Conservation (phyloP, 371 early-diverging fungal species). For the Mortierella sp. region DNA sequence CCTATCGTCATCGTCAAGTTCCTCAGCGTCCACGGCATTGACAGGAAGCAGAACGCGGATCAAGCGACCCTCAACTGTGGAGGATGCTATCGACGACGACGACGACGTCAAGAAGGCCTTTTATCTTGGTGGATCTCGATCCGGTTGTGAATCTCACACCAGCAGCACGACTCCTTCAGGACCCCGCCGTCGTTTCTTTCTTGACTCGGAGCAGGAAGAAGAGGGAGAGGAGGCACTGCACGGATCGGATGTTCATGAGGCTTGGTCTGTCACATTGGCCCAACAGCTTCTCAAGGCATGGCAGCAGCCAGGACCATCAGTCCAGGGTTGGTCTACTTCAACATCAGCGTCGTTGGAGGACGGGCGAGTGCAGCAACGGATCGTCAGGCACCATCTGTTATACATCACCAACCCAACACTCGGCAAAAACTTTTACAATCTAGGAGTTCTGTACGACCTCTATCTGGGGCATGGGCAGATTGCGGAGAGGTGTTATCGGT, state of each 20-base stretch:
- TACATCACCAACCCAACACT: slow-evolving; percentile 48
- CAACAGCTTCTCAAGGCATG: slow-evolving; percentile 35
- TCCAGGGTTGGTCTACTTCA: background rate
- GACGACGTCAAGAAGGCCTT: background rate
- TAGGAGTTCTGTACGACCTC: slow-evolving; percentile 46
- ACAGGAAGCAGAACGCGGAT: background rate
- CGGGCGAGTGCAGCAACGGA: slow-evolving; percentile 18
- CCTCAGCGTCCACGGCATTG: background rate
- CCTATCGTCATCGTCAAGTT: background rate
- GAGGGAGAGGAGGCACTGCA: background rate
- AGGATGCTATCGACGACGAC: slow-evolving; percentile 19
- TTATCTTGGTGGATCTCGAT: no score
- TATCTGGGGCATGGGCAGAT: slow-evolving; percentile 19
- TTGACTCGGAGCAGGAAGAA: background rate
- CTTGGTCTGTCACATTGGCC: slow-evolving; percentile 30
- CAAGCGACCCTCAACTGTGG: slow-evolving; percentile 19
- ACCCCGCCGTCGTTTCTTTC: background rate
- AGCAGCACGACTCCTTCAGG: background rate
- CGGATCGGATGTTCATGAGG: slow-evolving; percentile 32
- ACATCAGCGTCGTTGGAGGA: background rate
- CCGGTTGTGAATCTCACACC: background rate
- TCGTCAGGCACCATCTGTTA: slow-evolving; percentile 39
- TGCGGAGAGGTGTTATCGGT: slow-evolving; percentile 33
- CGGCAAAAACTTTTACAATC: slow-evolving; percentile 44
- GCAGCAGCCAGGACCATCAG: background rate